phyloP scores from a whole-genome alignment of 345 rosid species.

The Eucalyptus regnans region DNA sequence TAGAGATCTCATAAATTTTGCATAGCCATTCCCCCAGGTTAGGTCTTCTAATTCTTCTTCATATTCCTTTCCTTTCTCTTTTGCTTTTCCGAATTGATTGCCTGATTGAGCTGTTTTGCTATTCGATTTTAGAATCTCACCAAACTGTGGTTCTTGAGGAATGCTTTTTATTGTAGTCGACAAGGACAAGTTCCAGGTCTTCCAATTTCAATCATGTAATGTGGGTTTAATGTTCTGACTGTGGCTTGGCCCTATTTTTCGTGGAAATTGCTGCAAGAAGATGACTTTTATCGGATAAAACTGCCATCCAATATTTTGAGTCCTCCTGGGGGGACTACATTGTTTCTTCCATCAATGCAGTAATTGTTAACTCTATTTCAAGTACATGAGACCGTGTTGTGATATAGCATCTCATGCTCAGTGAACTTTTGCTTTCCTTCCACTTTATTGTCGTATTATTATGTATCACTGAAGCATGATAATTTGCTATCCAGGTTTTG shows the following conservation, averaged over 20 bases:
- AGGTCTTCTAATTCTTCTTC: too few relatives aligned
- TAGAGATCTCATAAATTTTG: too few relatives aligned
- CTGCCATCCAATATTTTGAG: conserved; percentile 76
- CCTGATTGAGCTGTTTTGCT: not conserved
- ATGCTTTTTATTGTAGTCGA: conserved; percentile 37
- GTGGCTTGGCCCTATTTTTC: not conserved
- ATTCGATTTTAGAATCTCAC: conserved; percentile 45
- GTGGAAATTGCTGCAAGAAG: conserved; percentile 61
- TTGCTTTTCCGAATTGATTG: not conserved
- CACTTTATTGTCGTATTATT: not conserved
- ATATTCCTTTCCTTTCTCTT: not conserved
- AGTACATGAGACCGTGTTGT: not conserved
- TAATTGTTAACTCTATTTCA: conserved; percentile 3
- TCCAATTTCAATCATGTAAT: not conserved
- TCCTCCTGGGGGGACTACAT: conserved; percentile 64
- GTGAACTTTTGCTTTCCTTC: not conserved
- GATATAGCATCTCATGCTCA: not conserved
- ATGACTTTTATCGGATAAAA: conserved; percentile 80
- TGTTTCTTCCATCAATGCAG: conserved; percentile 78
- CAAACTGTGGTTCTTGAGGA: conserved; percentile 76
- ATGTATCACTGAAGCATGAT: not conserved
- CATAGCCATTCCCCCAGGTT: too few relatives aligned
- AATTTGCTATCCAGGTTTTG: not conserved
- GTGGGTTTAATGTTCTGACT: not conserved
- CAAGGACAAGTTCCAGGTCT: conserved; percentile 58